A percentile compares a stretch with the other conserved stretches of the same genome.
Conservation (phyloP, 306 rosid species). For the Leucaena leucocephala region DNA sequence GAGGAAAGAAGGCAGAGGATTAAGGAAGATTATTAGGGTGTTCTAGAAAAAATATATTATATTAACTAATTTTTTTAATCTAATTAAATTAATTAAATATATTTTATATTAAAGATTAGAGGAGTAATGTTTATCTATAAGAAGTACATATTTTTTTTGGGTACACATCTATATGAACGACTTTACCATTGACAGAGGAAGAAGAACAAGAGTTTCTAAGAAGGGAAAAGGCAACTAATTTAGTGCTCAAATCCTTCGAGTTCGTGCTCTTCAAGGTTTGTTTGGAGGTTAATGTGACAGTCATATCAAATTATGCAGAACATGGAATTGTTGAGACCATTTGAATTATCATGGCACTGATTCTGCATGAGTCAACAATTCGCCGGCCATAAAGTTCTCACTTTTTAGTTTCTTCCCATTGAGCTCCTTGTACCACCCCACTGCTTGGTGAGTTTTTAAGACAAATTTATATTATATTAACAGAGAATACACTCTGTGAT, state of each 20-base stretch:
- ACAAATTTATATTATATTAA: neutral
- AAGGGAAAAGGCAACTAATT: neutral
- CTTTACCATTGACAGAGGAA: neutral
- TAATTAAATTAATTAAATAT: no score
- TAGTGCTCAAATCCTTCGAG: neutral
- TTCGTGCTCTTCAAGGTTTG: neutral
- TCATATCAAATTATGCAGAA: neutral
- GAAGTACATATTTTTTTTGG: neutral
- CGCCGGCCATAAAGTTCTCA: neutral
- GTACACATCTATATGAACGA: neutral
- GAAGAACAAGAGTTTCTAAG: neutral
- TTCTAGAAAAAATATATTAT: no score
- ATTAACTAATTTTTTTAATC: no score
- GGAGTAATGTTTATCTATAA: neutral
- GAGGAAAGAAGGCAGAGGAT: no score
- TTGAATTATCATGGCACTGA: neutral
- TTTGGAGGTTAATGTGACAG: neutral
- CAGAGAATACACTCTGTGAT: neutral
- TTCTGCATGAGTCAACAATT: neutral
- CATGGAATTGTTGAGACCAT: neutral
- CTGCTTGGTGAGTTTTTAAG: neutral
- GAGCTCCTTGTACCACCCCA: neutral
- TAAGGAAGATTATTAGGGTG: no score
- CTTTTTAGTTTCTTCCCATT: neutral
- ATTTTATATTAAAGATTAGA: no score